These are phyloP conservation scores for Claviceps maximensis DNA, from an alignment of 2,329 filamentous ascomycete genomes.

Conservation along the genomic window DNA sequence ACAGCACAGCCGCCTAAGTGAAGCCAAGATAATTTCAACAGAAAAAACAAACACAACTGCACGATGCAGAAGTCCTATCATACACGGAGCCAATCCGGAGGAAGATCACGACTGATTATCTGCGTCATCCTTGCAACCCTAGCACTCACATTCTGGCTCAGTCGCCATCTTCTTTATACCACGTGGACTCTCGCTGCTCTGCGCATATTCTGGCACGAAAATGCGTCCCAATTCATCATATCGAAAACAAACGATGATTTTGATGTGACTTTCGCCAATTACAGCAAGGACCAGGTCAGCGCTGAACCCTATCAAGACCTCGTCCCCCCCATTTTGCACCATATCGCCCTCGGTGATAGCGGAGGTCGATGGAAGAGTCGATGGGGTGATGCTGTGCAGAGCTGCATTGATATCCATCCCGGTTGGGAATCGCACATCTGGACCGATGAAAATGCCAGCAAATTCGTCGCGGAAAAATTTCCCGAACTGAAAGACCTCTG, in stretches of 20 bases:
- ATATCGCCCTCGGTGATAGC: conserved; percentile 19
- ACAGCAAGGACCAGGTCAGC: conserved; percentile 15
- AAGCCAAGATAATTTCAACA: not conserved
- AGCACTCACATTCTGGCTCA: conserved; percentile 6
- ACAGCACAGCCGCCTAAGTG: not conserved
- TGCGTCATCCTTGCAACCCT: conserved; percentile 5
- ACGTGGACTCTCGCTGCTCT: conserved; percentile 17
- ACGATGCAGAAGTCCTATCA: conserved; percentile 6
- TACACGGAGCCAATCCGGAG: conserved; percentile 3
- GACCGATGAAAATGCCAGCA: conserved; percentile 10
- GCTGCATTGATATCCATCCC: conserved; percentile 20
- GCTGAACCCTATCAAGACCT: conserved; percentile 16
- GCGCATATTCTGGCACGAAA: conserved; percentile 14
- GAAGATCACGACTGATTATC: conserved; percentile 4
- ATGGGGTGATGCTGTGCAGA: conserved; percentile 19
- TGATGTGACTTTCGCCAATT: conserved; percentile 21
- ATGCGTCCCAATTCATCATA: conserved; percentile 15
- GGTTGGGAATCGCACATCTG: conserved; percentile 18
- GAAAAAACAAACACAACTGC: not conserved
- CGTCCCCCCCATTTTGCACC: conserved; percentile 22
- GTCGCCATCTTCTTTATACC: conserved; percentile 12
- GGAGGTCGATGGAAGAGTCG: conserved; percentile 9
- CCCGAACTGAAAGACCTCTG: conserved; percentile 22
- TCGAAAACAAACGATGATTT: conserved; percentile 16
- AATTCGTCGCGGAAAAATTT: conserved; percentile 10